phyloP scores from a whole-genome alignment of 768 basidiomycete genomes.

The Serendipita vermifera region DNA sequence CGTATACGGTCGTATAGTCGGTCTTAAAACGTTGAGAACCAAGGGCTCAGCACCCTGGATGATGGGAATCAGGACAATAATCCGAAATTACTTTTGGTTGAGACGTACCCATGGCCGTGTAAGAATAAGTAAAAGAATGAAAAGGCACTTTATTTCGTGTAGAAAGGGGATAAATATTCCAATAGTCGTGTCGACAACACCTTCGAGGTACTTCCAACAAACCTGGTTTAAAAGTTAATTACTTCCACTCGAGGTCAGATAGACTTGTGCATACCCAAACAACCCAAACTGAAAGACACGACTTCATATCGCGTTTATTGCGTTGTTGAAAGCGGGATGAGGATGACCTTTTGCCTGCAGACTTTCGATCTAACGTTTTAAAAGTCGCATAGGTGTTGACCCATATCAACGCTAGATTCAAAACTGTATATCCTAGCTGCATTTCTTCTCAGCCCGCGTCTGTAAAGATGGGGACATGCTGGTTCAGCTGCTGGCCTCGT shows the following conservation, averaged over 20 bases:
- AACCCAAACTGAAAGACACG: conserved; percentile 70
- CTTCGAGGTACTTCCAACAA: conserved; percentile 56
- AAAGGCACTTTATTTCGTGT: conserved; percentile 63
- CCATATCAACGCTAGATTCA: conserved; percentile 59
- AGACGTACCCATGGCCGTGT: conserved; percentile 57
- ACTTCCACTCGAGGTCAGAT: conserved; percentile 12
- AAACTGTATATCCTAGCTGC: conserved; percentile 52
- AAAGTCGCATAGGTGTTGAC: conserved; percentile 74
- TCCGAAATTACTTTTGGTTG: neutral
- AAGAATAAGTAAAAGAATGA: conserved; percentile 58
- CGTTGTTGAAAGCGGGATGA: conserved; percentile 51
- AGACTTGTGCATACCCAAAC: conserved; percentile 48
- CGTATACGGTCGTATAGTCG: conserved; percentile 62
- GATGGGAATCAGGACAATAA: neutral
- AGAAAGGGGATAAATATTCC: conserved; percentile 73
- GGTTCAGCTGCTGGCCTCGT: neutral
- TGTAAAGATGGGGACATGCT: neutral
- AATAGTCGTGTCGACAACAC: conserved; percentile 47
- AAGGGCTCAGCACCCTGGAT: conserved; percentile 73
- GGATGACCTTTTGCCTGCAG: conserved; percentile 39
- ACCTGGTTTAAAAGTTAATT: conserved; percentile 31
- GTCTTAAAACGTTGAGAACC: conserved; percentile 67
- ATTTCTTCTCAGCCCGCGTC: conserved; percentile 26
- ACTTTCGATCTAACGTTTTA: conserved; percentile 63
- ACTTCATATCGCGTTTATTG: conserved; percentile 77